Evolutionary conservation across 768 basidiomycete genomes (phyloP), one percentile per base, ranked within the genome.

Genomic region (Amanita brunnescens): DNA sequence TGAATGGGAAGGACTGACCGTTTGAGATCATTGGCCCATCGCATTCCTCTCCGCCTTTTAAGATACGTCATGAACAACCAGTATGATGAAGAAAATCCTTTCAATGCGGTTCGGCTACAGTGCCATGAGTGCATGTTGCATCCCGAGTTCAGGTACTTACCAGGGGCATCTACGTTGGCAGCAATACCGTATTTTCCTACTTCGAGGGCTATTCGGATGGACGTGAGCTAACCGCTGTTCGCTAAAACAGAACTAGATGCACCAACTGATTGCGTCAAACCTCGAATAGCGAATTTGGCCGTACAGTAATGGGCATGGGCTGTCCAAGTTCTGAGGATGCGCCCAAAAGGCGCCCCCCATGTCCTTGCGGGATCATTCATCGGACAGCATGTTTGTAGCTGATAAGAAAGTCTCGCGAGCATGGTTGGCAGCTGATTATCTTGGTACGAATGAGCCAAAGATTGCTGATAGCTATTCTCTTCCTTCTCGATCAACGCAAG

Each of bases 401-500:
- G n/a, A 83, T 54, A 79, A 70, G 65, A 78, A 82, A 2, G 72
- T 64, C 32, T 80, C 81, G 48, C 77, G 73, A 54, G 74, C 68
- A 57, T 85, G 85, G 57, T 83, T 65, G 4, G 70, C 65, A n/a
- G n/a, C n/a, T n/a, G 54, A 76, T 64, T 5, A 65, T 35, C 58
- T 58, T 29, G 63, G 58, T 81, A 70, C 69, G 66, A 74, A 0
- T 86, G 85, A 59, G 82, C 88, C 49, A 98, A 64, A 13, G 85
- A 82, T 0, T 74, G 70, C 62, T 97, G 92, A 61, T 93, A 88
- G 56, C 76, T 78, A 10, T 79, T 73, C 63, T 92, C 87, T 61
- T 95, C 91, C 14, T 80, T 77, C 59, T 83, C 85, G 51, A 91
- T 83, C 53, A 93, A 73, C 0, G 89, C 88, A 53, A 96, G 67